Conservation (phyloP, 345 rosid species). For the Abelmoschus esculentus region DNA sequence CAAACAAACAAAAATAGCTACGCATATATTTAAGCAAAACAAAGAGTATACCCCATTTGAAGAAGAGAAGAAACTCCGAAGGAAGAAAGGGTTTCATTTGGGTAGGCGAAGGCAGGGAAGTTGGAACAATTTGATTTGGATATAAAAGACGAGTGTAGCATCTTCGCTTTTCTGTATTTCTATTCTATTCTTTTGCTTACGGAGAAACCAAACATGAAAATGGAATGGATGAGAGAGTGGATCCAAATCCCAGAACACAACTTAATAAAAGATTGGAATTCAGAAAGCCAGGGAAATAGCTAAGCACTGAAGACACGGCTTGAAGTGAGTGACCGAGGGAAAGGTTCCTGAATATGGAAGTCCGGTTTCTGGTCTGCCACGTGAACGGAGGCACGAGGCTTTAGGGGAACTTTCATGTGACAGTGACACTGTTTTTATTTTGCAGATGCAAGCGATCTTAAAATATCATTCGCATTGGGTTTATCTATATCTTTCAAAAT, state of each 20-base stretch:
- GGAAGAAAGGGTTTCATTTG: constrained; percentile 6
- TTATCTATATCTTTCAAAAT: background rate
- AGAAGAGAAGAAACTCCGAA: background rate
- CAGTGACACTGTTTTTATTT: background rate
- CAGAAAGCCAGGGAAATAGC: background rate
- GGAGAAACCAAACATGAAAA: background rate
- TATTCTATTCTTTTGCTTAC: background rate
- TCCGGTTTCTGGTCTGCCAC: constrained; percentile 8
- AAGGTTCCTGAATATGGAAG: background rate
- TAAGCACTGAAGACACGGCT: background rate
- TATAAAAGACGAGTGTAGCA: constrained; percentile 3
- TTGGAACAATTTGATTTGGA: background rate
- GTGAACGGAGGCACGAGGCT: background rate
- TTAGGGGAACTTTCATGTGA: background rate
- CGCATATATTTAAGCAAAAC: background rate
- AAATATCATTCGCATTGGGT: background rate
- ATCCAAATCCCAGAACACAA: background rate
- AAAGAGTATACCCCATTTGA: constrained; percentile 8
- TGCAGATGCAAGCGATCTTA: background rate
- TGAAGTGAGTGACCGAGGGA: background rate
- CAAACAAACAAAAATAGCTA: background rate
- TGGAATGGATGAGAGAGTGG: background rate
- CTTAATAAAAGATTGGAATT: background rate
- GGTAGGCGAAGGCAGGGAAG: background rate
- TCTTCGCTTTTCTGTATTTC: constrained; percentile 3